These are phyloP conservation scores for Aspergillus phoenicis DNA, from an alignment of 2,329 filamentous ascomycete genomes.

Conservation along the genomic window DNA sequence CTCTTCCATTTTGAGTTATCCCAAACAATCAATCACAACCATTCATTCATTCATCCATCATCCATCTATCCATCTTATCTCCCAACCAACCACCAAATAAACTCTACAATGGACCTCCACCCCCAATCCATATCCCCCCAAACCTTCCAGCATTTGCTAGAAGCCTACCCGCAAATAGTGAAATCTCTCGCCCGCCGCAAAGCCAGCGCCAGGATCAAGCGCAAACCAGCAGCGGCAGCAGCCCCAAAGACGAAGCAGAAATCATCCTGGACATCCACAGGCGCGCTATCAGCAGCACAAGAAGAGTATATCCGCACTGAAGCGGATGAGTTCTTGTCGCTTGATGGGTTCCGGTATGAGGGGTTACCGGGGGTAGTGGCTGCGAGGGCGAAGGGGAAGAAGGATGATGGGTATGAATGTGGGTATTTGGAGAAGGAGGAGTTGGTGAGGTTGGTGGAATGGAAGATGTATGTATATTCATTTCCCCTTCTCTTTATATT, in stretches of 20 bases:
- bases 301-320: background rate
- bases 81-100: background rate
- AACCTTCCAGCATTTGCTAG: slow-evolving; percentile 32
- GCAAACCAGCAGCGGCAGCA: slow-evolving; percentile 11
- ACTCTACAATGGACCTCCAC: slow-evolving; percentile 18
- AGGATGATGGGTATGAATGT: slow-evolving; percentile 17
- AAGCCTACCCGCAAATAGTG: slow-evolving; percentile 31
- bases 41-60: background rate
- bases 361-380: slow-evolving; percentile 31
- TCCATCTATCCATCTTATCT: background rate
- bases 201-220: slow-evolving; percentile 20
- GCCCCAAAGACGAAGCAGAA: slow-evolving; percentile 12
- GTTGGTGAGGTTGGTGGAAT: slow-evolving; percentile 44
- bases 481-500: background rate
- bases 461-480: slow-evolving; percentile 45
- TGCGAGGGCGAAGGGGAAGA: slow-evolving; percentile 16
- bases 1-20: no score
- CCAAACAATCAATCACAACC: background rate
- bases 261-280: background rate
- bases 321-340: slow-evolving; percentile 27
- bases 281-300: slow-evolving; percentile 6
- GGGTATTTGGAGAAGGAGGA: slow-evolving; percentile 37
- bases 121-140: slow-evolving; percentile 28
- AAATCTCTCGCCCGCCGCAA: slow-evolving; percentile 29
- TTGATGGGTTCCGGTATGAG: slow-evolving; percentile 45